These are phyloP conservation scores for Buxus sempervirens DNA, from an alignment of 164 flowering plant species.

Conservation along the genomic window DNA sequence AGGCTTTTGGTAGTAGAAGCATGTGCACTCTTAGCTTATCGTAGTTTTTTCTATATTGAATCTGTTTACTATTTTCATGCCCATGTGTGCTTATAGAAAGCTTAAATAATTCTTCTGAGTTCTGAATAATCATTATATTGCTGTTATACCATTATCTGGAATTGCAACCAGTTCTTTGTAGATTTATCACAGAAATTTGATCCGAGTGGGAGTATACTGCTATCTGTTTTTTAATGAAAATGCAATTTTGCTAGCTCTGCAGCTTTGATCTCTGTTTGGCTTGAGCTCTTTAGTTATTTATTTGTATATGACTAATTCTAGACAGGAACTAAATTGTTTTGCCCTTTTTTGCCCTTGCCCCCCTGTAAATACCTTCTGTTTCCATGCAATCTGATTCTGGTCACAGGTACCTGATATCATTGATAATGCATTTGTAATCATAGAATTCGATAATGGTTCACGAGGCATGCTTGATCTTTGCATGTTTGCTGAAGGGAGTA, in stretches of 20 bases:
- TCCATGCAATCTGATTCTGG: slow-evolving; percentile 4
- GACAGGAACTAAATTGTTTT: neutral
- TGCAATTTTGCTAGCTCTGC: too few species aligned
- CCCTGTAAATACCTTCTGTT: slow-evolving; percentile 1
- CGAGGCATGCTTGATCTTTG: slow-evolving; percentile 94
- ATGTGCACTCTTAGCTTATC: neutral
- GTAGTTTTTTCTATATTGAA: neutral
- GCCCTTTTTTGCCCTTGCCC: too few species aligned
- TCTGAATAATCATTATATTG: too few species aligned
- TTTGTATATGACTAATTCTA: neutral
- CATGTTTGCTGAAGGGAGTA: slow-evolving; percentile 99
- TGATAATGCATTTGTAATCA: slow-evolving; percentile 90
- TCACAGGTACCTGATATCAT: slow-evolving; percentile 92
- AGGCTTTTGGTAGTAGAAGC: neutral
- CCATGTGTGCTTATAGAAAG: neutral
- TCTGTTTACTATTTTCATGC: neutral
- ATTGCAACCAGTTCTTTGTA: too few species aligned
- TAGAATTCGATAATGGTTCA: slow-evolving; percentile 85
- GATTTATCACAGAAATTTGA: too few species aligned
- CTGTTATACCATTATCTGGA: too few species aligned
- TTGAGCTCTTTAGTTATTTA: neutral
- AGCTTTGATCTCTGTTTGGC: neutral
- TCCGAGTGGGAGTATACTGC: too few species aligned
- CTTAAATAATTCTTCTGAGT: too few species aligned
- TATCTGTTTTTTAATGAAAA: too few species aligned